Evolutionary conservation across 2,329 filamentous ascomycete species (phyloP), one percentile per base, ranked within the genome.

Genomic region (Colletotrichum siamense): DNA sequence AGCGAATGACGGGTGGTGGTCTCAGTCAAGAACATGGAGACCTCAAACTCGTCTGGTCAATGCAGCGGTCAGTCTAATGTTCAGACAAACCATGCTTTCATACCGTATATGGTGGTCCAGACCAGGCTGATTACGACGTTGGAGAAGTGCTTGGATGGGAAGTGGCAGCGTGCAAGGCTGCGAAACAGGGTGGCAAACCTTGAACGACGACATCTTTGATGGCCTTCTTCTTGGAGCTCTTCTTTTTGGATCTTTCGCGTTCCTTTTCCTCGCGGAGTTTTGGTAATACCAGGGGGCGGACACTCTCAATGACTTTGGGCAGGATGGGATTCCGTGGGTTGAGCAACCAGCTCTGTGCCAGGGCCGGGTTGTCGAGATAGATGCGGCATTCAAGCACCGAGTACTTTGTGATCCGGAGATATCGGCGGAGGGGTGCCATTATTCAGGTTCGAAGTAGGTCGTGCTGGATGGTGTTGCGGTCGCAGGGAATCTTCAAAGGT

Each of bases 381-480:
- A 99, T 97, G 79, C 96, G 96, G 79, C 95, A 96, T 89, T 99
- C 97, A n/a, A 99, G 91, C 36, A 98, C 96, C 6, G 96, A 98
- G 84, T 95, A 95, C 83, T 96, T 96, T 71, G 95, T 96, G 80
- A 99, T 98, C 69, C 96, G 92, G 71, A 99, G 90, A 83, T 99
- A 98, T 81, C 96, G 92, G 75, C 96, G 93, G 64, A 98, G 92
- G 13, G 96, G 96, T 15, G 96, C 94, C 96, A 98, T 98, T 59
- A 28, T 34, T 39, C 16, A 15, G 44, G 65, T 34, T 26, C 16
- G n/a, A 52, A 18, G 18, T 13, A 28, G 24, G 39, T 18, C 36
- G 22, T 18, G 55, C 13, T 28, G 8, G 16, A 52, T 55, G 8
- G 32, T 13, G 57, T 63, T 57, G 28, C 30, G 36, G 59, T 22